Conservation (phyloP, 2,329 filamentous ascomycete species). For the Aspergillus pseudoterreus region DNA sequence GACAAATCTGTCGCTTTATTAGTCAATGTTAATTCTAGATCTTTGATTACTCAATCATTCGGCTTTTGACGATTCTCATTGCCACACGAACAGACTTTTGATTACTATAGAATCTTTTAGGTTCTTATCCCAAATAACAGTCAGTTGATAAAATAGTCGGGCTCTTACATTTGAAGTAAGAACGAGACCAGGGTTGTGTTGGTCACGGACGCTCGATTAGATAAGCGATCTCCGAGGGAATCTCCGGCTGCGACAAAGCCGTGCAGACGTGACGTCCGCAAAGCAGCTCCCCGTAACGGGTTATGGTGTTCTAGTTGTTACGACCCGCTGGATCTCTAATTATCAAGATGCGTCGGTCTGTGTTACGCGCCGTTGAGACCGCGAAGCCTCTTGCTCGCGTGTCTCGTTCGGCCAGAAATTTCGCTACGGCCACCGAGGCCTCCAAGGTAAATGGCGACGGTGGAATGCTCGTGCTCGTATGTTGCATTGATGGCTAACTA, state of each 20-base stretch:
- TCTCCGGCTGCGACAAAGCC: conserved; percentile 13
- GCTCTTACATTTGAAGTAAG: background rate
- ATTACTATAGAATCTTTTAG: background rate
- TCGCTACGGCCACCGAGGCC: conserved; percentile 32
- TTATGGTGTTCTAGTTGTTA: background rate
- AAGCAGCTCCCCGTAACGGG: conserved; percentile 10
- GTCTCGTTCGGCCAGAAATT: conserved; percentile 33
- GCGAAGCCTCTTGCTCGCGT: conserved; percentile 32
- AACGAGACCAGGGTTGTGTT: background rate
- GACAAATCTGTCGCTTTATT: background rate
- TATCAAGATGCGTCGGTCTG: conserved; percentile 37
- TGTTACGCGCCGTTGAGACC: conserved; percentile 37
- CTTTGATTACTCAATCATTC: conserved; percentile 13
- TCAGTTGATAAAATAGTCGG: background rate
- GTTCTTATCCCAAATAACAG: no score
- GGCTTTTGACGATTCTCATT: background rate
- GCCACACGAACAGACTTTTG: background rate
- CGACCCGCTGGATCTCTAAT: conserved; percentile 1
- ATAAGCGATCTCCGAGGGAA: conserved; percentile 21
- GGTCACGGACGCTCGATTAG: conserved; percentile 17
- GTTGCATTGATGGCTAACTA: background rate
- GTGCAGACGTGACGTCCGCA: conserved; percentile 10
- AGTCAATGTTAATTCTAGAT: conserved; percentile 3
- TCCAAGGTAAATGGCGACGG: conserved; percentile 28
- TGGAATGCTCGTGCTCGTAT: background rate